Evolutionary conservation across 106 monocot genomes (phyloP).

Genomic region (Apostasia shenzhenica): DNA sequence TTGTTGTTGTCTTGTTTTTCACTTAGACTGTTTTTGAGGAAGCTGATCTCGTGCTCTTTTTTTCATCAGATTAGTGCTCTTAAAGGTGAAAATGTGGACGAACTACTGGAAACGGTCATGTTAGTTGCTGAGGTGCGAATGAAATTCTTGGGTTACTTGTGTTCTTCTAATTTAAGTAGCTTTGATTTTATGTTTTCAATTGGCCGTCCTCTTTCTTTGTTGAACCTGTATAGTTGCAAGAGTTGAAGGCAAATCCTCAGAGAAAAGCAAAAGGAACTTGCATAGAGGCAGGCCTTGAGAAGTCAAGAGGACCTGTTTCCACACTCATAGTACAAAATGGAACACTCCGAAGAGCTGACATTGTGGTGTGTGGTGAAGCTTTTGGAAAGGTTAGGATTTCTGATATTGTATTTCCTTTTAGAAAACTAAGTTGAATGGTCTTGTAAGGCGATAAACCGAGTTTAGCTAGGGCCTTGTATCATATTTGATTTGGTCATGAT

Average conservation of each 20-base stretch:
- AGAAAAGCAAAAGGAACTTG: conserved; percentile 92
- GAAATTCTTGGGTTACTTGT: not conserved
- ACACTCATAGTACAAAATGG: conserved; percentile 96
- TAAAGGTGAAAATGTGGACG: conserved; percentile 87
- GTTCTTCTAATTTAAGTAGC: not conserved
- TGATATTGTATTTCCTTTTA: not conserved
- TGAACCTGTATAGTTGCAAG: conserved; percentile 65
- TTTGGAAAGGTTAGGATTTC: conserved; percentile 80
- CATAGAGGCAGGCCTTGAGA: conserved; percentile 90
- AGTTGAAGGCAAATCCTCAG: conserved; percentile 93
- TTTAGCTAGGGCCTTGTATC: too few relatives aligned
- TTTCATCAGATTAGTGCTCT: conserved; percentile 87
- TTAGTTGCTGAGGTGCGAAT: conserved; percentile 84
- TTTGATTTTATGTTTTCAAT: not conserved
- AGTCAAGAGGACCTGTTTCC: conserved; percentile 75
- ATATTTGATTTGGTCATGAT: conserved; percentile 3
- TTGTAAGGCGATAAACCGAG: not conserved
- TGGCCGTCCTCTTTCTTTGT: not conserved
- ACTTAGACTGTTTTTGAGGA: conserved; percentile 4
- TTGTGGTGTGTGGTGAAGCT: conserved; percentile 86
- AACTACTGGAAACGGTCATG: conserved; percentile 89
- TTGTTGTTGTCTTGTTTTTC: not conserved
- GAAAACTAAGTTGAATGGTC: not conserved
- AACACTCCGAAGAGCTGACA: conserved; percentile 77
- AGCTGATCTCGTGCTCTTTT: conserved; percentile 10